Percentiles rank a stretch among this genome's conserved stretches.
These are phyloP conservation scores for Aspergillus baeticus DNA, from an alignment of 495 filamentous ascomycete genomes.

Conservation along the genomic window DNA sequence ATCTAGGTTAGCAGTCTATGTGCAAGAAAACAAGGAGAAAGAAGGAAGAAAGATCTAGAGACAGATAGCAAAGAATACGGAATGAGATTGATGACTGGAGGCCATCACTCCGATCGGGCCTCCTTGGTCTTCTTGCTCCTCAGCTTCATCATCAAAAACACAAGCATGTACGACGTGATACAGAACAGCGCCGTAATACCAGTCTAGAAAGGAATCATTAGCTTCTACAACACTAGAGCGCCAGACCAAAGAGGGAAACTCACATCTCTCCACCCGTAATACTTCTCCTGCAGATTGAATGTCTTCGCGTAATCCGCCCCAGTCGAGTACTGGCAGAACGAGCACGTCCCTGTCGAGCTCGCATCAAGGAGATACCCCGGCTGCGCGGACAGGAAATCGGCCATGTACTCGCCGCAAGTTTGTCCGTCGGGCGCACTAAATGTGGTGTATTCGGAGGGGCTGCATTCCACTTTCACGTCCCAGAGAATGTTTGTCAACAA, in stretches of 20 bases:
- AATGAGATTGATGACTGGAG: too few species aligned
- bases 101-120: conserved; percentile 26
- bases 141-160: conserved; percentile 46
- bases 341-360: conserved; percentile 51
- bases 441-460: conserved; percentile 52
- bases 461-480: conserved; percentile 55
- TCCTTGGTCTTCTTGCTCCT: conserved; percentile 46
- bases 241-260: conserved; percentile 5
- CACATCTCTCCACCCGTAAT: conserved; percentile 46
- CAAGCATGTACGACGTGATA: conserved; percentile 36
- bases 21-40: too few species aligned
- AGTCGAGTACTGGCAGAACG: conserved; percentile 55
- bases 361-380: conserved; percentile 61
- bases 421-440: conserved; percentile 62
- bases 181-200: conserved; percentile 44
- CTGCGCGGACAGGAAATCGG: conserved; percentile 44
- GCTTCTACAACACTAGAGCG: not conserved
- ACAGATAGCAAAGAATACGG: too few species aligned
- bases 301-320: conserved; percentile 41
- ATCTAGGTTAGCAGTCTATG: too few species aligned
- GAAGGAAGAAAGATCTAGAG: too few species aligned
- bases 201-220: conserved; percentile 27
- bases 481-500: conserved; percentile 43
- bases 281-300: conserved; percentile 38
- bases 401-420: conserved; percentile 68